phyloP scores from a whole-genome alignment of 1,284 basidiomycete genomes.

The Entoloma clypeatum region DNA sequence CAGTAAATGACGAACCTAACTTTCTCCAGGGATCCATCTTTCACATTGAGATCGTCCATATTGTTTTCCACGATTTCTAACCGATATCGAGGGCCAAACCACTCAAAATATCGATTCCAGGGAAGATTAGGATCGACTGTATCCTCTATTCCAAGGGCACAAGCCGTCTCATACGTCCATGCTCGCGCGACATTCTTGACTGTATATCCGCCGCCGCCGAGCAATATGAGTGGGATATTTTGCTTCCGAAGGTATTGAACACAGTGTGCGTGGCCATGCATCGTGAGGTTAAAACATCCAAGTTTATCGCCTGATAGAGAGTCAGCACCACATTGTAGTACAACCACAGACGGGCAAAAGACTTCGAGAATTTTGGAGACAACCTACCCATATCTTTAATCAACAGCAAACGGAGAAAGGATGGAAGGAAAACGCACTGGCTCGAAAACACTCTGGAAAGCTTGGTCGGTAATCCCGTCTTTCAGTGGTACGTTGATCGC shows the following conservation, averaged over 20 bases:
- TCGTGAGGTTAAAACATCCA: slow-evolving; percentile 94
- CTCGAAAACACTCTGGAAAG: slow-evolving; percentile 82
- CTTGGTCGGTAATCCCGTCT: slow-evolving; percentile 88
- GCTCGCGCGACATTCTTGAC: slow-evolving; percentile 93
- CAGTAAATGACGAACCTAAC: slow-evolving; percentile 56
- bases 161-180: slow-evolving; percentile 97
- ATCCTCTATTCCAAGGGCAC: slow-evolving; percentile 81
- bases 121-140: slow-evolving; percentile 82
- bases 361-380: slow-evolving; percentile 88
- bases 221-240: slow-evolving; percentile 84
- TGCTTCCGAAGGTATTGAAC: slow-evolving; percentile 84
- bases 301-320: slow-evolving; percentile 94
- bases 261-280: slow-evolving; percentile 92
- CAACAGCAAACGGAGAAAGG: neutral
- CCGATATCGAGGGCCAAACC: slow-evolving; percentile 95
- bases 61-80: slow-evolving; percentile 90
- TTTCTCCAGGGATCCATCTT: slow-evolving; percentile 77
- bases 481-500: slow-evolving; percentile 92
- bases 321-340: slow-evolving; percentile 96
- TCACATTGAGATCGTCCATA: slow-evolving; percentile 91
- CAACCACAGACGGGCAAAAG: slow-evolving; percentile 85
- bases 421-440: slow-evolving; percentile 57
- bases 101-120: slow-evolving; percentile 96
- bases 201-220: slow-evolving; percentile 97
- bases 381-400: slow-evolving; percentile 45